Evolutionary conservation across 164 flowering plant genomes (phyloP), one percentile per base, ranked within the genome.

Genomic region (Amborella trichopoda): DNA sequence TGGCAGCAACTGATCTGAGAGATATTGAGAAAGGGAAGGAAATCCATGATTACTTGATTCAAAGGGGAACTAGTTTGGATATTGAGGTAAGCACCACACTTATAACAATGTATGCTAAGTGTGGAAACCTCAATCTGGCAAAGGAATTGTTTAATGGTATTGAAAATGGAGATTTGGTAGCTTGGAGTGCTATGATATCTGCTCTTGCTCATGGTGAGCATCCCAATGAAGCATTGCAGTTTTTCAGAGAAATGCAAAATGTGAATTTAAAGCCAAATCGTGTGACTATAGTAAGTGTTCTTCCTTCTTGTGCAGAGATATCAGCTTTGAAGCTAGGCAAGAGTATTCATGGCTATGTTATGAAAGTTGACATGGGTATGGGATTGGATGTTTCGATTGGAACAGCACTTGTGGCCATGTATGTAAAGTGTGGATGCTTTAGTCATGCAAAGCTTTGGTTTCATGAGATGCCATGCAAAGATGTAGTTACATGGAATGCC

Each of bases 101-200:
- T 13, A 56, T 76, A 57, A 67, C 71, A 10, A 76, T 83, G 83
- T 83, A 80, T 67, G 80, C 71, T 8, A 81, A 73, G 48, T 83
- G 86, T 53, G 83, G 83, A 26, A 77, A 73, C 27, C 12, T 66
- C 39, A 68, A 54, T 21, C 63, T 57, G 50, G 83, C 83, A 26
- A 64, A 53, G 25, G 41, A 61, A 25, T 39, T 78, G 45, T 81
- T 81, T 55, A 43, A 54, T 17, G 56, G 53, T 6, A 67, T 76
- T 27, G 26, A 33, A 2, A 60, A 48, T 36, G 76, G 54, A 56
- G 86, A 50, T 50, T 14, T 37, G 23, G 53, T 50, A 20, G 37
- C 53, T 17, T 48, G 44, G 53, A 44, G 53, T 20, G 53, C 45
- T 5, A 50, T 50, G 23, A 38, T 50, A 3, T 36, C 30, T 25